A percentile compares a stretch with the other conserved stretches of the same genome.
phyloP scores from a whole-genome alignment of 2,329 filamentous ascomycete genomes.

The Berkeleyomyces rouxiae region DNA sequence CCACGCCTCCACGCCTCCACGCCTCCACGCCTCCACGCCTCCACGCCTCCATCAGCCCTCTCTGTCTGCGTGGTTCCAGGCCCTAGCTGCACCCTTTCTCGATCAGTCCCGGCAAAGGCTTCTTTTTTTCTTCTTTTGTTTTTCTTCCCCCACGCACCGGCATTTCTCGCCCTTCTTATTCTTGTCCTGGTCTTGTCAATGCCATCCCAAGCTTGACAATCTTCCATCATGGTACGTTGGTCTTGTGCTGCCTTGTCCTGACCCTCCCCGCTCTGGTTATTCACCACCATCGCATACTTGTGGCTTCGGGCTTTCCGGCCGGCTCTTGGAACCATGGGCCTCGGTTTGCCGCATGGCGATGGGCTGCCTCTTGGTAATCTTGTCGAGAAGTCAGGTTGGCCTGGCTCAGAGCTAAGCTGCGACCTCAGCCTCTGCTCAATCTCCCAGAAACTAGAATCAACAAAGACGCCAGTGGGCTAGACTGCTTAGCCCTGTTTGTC shows the following conservation, averaged over 20 bases:
- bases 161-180: not conserved
- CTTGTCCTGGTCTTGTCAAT: not conserved
- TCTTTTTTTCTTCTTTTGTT: slow-evolving; percentile 21
- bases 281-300: not conserved
- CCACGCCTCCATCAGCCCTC: not conserved
- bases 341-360: not conserved
- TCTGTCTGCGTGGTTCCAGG: not conserved
- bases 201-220: not conserved
- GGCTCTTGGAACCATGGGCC: not conserved
- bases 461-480: too few species aligned
- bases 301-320: not conserved
- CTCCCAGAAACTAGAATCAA: too few species aligned
- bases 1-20: not conserved
- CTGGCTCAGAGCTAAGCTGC: too few species aligned
- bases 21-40: too few species aligned
- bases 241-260: not conserved
- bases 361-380: not conserved
- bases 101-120: slow-evolving; percentile 20
- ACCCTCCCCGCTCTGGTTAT: not conserved
- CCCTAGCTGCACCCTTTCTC: not conserved
- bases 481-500: too few species aligned
- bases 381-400: not conserved
- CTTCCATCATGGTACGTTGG: not conserved
- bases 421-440: too few species aligned
- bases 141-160: not conserved